Evolutionary conservation across 1,139 yeast genomes (phyloP), one percentile per base, ranked within the genome.

Genomic region (Ogataea hybrid): DNA sequence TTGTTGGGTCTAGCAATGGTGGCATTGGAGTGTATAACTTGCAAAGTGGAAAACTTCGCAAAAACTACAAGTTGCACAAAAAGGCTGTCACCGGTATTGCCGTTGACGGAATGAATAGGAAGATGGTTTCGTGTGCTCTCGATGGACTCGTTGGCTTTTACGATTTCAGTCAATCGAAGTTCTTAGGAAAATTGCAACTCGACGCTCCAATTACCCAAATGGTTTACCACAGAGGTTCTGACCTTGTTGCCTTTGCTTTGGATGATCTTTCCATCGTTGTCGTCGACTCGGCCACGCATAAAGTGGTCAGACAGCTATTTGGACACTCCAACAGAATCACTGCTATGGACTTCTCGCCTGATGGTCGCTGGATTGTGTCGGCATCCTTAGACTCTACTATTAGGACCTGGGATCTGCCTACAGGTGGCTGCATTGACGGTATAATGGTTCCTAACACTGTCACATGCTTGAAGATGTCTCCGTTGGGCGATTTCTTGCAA

Each of bases 381-480:
- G 81, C 88, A 0, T 77, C 89, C 1, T 70, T 90, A 47, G 99
- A 94, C 62, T 74, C 88, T 2, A 90, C 98, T 0, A 73, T 94
- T 41, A 76, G 98, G 58, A 89, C 97, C 0, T 94, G 98, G 98
- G 98, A 94, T 62, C 74, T 94, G 47, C 97, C 98, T 25, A 85
- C 97, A 3, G 98, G 98, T 39, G 89, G 92, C 1, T 90, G 97
- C 64, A 89, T 94, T 46, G 98, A 94, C 65, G 97, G 97, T 49
- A 82, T 92, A 12, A 69, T 72, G 41, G 74, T 92, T 29, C 83
- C 86, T 2, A 78, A 75, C 51, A 90, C 90, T 15, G 95, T 86
- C 2, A 89, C 97, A 0, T 70, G 77, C 38, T 73, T 94, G 31
- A 80, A 83, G 56, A 79, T 92, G 53, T 85, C 96, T 14, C 96